Evolutionary conservation across 352 stramenopile species (phyloP), one percentile per base, ranked within the genome.

Genomic region (Saprolegnia parasitica): DNA sequence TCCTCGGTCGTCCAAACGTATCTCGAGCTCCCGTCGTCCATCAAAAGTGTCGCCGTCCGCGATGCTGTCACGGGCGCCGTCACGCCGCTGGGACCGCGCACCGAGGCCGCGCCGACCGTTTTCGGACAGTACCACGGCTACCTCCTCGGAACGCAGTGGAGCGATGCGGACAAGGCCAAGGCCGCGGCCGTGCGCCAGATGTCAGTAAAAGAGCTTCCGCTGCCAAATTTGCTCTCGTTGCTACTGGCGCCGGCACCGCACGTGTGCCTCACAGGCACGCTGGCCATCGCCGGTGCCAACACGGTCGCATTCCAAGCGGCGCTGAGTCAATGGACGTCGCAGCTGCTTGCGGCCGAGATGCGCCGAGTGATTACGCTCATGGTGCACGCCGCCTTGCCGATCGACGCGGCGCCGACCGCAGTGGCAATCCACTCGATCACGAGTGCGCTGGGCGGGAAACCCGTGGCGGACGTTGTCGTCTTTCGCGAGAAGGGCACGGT

Each of bases 91-190:
- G 42, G 70, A 2, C 75, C 80, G 16, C 65, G 74, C n/a, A 75
- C 72, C 8, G 56, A 81, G 39, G 47, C 54, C 0, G 77, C 74
- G 16, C 81, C 83, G 9, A 76, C 77, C 10, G 89, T 90, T 21
- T 35, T 89, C 13, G 80, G 79, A 1, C 80, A 88, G 65, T 88
- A 78, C 35, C 83, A 91, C 46, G 83, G 83, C 4, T 91, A 77
- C 49, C 55, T 80, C 16, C 73, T 75, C 5, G 76, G 78, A 0
- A 52, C 55, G 1, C 65, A 71, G 13, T 72, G 88, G n/a, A 68
- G 55, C 8, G 63, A 75, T 18, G 29, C 56, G 1, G 80, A 90
- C 49, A 55, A 45, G n/a, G 21, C 46, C 0, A 81, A 76, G 20
- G 68, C 88, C 0, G 57, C 68, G 35, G 37, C 77, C 26, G 65